Percentiles rank a stretch among this genome's conserved stretches.
phyloP scores from a whole-genome alignment of 352 stramenopile species.

The Phytophthora cryptogea region DNA sequence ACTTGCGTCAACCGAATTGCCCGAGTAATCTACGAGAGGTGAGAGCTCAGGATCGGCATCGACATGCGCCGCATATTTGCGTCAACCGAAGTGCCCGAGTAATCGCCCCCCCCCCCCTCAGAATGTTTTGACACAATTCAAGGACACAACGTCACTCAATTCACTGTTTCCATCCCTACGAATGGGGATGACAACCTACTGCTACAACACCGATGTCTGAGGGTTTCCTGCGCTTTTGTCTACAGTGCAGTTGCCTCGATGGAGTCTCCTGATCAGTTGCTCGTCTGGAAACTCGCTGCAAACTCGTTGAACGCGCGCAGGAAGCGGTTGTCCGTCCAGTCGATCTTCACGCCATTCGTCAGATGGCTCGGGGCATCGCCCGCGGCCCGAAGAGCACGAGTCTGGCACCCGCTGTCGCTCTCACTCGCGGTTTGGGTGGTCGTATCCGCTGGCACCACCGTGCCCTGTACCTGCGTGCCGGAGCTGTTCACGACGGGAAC shows the following conservation, averaged over 20 bases:
- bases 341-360: conserved; percentile 22
- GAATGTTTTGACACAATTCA: too few relatives aligned
- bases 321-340: conserved; percentile 40
- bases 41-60: too few relatives aligned
- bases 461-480: conserved; percentile 18
- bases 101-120: too few relatives aligned
- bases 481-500: conserved; percentile 35
- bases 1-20: conserved; percentile 13
- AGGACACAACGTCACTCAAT: conserved; percentile 3
- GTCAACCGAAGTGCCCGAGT: too few relatives aligned
- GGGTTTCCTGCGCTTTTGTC: conserved; percentile 1
- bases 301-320: conserved; percentile 41
- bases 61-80: too few relatives aligned
- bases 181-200: neutral
- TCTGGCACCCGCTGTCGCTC: conserved; percentile 24
- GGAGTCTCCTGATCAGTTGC: conserved; percentile 7
- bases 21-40: conserved; percentile 8
- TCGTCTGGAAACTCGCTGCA: conserved; percentile 21
- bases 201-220: conserved; percentile 10
- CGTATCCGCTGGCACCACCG: conserved; percentile 19
- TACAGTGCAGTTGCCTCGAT: conserved; percentile 14
- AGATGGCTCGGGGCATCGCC: conserved; percentile 29
- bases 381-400: conserved; percentile 24
- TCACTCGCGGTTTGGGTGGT: conserved; percentile 12
- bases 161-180: conserved; percentile 2